Percentiles rank a stretch among this genome's conserved stretches.
Evolutionary conservation across 805 yeast species (phyloP).

Genomic region (Candida nitratophila): DNA sequence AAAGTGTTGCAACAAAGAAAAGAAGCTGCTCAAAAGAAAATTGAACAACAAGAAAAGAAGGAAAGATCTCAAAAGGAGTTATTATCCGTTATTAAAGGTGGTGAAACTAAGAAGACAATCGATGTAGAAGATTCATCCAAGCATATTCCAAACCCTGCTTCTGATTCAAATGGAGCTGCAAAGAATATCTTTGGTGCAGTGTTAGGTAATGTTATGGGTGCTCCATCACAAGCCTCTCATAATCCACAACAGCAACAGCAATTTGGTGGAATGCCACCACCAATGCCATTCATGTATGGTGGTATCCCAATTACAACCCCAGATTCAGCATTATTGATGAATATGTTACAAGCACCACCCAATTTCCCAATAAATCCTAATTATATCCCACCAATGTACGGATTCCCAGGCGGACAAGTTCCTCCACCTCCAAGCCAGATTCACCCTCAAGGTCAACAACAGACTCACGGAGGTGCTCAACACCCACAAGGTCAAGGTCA

Average conservation of each 20-base stretch:
- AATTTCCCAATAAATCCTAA: no score
- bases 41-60: slow-evolving; percentile 16
- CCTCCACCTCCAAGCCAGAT: no score
- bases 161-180: slow-evolving; percentile 8
- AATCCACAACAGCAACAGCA: not conserved
- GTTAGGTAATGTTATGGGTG: slow-evolving; percentile 14
- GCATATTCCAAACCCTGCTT: not conserved
- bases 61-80: slow-evolving; percentile 32
- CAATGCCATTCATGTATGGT: not conserved
- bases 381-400: not conserved
- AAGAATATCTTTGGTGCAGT: slow-evolving; percentile 23
- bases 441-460: no score
- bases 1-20: slow-evolving; percentile 7
- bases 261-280: not conserved
- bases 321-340: not conserved
- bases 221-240: not conserved
- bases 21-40: slow-evolving; percentile 9
- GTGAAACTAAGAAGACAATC: no score
- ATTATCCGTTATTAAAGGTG: slow-evolving; percentile 35
- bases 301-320: not conserved
- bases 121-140: slow-evolving; percentile 3
- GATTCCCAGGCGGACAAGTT: not conserved
- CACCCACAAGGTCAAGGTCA: not conserved
- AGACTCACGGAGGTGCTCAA: not conserved
- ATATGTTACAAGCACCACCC: not conserved